Percentiles rank a stretch among this genome's conserved stretches.
Evolutionary conservation across 2,329 filamentous ascomycete genomes (phyloP).

Genomic region (Zymoseptoria tritici): DNA sequence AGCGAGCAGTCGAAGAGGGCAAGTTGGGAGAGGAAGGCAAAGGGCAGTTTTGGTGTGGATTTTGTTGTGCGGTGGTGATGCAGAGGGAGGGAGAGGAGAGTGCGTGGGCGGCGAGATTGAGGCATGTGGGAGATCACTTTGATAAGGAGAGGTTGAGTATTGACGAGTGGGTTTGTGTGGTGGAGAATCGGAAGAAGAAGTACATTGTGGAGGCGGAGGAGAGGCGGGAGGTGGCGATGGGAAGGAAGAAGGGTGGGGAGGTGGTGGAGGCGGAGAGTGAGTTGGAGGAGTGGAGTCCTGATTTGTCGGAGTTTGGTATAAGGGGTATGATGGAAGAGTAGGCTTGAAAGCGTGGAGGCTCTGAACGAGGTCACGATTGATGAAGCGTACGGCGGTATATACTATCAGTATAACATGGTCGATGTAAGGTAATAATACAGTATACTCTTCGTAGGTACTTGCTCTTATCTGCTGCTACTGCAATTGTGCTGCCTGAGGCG

Average conservation of each 20-base stretch:
- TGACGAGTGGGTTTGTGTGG: slow-evolving; percentile 48
- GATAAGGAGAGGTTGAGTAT: slow-evolving; percentile 49
- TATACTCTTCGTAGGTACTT: background rate
- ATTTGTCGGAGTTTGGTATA: background rate
- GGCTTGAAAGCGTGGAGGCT: background rate
- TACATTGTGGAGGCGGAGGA: slow-evolving; percentile 10
- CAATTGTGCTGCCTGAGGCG: background rate
- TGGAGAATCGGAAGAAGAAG: slow-evolving; percentile 31
- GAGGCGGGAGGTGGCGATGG: background rate
- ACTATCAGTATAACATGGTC: background rate
- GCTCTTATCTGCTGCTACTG: too few relatives aligned
- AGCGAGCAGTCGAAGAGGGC: background rate
- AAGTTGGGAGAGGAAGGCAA: slow-evolving; percentile 57
- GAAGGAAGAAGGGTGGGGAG: background rate
- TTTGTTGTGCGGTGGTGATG: slow-evolving; percentile 57
- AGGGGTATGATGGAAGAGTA: background rate
- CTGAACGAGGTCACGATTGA: background rate
- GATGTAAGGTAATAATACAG: background rate
- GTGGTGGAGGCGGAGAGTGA: background rate
- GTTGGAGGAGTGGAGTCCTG: background rate
- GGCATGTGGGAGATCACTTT: slow-evolving; percentile 73
- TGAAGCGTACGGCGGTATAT: background rate
- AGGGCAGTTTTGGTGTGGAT: slow-evolving; percentile 77
- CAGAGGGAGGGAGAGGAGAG: slow-evolving; percentile 39
- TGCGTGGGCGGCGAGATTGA: slow-evolving; percentile 36